These are phyloP conservation scores for Lasiodiplodia citricola DNA, from an alignment of 2,329 filamentous ascomycete species.

Conservation along the genomic window DNA sequence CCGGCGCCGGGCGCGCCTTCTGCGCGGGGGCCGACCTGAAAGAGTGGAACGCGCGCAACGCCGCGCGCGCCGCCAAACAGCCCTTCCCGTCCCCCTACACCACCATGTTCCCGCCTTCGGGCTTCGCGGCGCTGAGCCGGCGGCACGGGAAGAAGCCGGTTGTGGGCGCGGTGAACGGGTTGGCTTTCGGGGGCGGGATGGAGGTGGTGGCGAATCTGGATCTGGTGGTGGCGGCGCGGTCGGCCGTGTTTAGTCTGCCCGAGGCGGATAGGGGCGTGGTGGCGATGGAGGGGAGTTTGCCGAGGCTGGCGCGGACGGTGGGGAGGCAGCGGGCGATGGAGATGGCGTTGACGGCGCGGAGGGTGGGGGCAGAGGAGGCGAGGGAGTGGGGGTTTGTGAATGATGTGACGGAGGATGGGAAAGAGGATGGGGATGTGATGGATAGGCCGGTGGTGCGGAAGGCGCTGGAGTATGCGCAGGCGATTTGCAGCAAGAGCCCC, in stretches of 20 bases:
- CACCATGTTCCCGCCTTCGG: conserved; percentile 32
- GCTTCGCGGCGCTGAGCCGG: conserved; percentile 62
- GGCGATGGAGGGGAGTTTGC: conserved; percentile 34
- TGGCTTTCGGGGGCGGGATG: conserved; percentile 38
- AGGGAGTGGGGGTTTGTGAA: conserved; percentile 36
- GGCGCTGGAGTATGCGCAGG: conserved; percentile 43
- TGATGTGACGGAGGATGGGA: conserved; percentile 31
- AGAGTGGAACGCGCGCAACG: conserved; percentile 31
- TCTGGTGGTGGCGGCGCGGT: conserved; percentile 34
- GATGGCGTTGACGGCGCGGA: conserved; percentile 35
- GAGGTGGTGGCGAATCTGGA: conserved; percentile 37
- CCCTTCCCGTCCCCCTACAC: not conserved
- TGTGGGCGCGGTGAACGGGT: conserved; percentile 65
- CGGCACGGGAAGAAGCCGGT: conserved; percentile 65
- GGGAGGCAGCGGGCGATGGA: conserved; percentile 37
- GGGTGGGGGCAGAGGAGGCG: conserved; percentile 32
- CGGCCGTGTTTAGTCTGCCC: conserved; percentile 34
- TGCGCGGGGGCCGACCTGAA: conserved; percentile 30
- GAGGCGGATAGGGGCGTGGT: conserved; percentile 36
- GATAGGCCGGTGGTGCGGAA: conserved; percentile 36
- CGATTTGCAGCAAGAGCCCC: conserved; percentile 43
- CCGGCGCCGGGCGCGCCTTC: conserved; percentile 30
- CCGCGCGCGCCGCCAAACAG: no score
- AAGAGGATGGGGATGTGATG: not conserved
- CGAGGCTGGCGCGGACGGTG: conserved; percentile 34